phyloP scores from a whole-genome alignment of 352 stramenopile species.

The Globisporangium cystogenes region DNA sequence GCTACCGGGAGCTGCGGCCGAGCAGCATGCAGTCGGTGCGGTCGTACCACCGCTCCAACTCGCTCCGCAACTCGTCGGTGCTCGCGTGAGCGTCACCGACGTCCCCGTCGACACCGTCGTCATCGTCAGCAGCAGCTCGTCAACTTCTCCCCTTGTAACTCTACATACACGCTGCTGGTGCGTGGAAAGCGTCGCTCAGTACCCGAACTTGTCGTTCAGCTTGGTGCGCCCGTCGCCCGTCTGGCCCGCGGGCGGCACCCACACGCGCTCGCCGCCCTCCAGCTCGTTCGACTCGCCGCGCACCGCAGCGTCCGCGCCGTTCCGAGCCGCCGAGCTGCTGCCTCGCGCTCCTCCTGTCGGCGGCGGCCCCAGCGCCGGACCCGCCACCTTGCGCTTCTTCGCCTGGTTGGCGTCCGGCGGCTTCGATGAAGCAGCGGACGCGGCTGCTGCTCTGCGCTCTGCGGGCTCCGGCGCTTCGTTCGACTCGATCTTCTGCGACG shows the following conservation, averaged over 20 bases:
- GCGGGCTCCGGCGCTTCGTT: background rate
- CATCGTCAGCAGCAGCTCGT: background rate
- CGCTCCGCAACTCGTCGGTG: conserved; percentile 11
- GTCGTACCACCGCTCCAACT: conserved; percentile 34
- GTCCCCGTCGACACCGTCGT: no score
- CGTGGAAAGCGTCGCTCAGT: conserved; percentile 26
- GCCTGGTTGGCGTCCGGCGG: background rate
- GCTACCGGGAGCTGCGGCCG: conserved; percentile 20
- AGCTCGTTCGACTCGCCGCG: conserved; percentile 20
- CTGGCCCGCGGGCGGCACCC: conserved; percentile 75
- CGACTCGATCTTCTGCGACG: background rate
- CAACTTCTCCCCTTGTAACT: background rate
- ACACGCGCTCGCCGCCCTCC: conserved; percentile 73
- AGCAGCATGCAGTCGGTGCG: conserved; percentile 34
- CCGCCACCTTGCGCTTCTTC: conserved; percentile 37
- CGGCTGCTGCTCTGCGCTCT: background rate
- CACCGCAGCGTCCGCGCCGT: background rate
- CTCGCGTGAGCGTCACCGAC: background rate
- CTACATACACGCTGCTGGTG: background rate
- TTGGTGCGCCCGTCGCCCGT: conserved; percentile 75
- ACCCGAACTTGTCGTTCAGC: conserved; percentile 86
- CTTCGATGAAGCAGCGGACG: background rate
- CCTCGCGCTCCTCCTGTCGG: background rate
- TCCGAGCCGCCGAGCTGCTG: conserved; percentile 4
- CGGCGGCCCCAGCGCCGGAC: conserved; percentile 15